Evolutionary conservation across 192 early-diverging fungal genomes (phyloP).

Genomic region (Diversispora eburnea): DNA sequence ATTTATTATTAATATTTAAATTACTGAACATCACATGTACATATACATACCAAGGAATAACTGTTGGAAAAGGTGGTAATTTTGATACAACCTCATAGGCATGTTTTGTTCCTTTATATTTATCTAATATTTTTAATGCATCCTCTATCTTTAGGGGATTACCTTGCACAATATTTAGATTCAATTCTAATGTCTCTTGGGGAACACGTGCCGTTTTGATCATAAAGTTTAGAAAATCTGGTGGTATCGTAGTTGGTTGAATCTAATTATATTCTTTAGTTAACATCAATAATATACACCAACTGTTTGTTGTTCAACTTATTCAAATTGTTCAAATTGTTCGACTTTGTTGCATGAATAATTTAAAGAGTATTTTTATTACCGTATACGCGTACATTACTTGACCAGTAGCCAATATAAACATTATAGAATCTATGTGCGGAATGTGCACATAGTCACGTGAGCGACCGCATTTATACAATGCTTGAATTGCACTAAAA

Average conservation of each 20-base stretch:
- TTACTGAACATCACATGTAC: not conserved
- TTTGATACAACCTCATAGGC: slow-evolving; percentile 36
- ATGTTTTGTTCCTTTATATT: slow-evolving; percentile 41
- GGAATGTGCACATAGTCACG: slow-evolving; percentile 52
- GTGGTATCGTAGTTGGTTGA: slow-evolving; percentile 53
- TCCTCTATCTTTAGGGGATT: slow-evolving; percentile 38
- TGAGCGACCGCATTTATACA: slow-evolving; percentile 53
- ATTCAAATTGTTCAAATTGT: too few species aligned
- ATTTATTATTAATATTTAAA: not conserved
- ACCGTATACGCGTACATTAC: slow-evolving; percentile 59
- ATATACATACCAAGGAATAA: slow-evolving; percentile 54
- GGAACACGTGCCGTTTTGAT: slow-evolving; percentile 61
- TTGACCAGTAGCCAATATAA: slow-evolving; percentile 51
- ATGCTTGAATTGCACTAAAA: slow-evolving; percentile 49
- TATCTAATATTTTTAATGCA: slow-evolving; percentile 33
- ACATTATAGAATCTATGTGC: slow-evolving; percentile 54
- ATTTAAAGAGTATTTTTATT: slow-evolving; percentile 1
- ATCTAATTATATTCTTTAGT: slow-evolving; percentile 37
- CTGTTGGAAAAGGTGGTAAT: slow-evolving; percentile 39
- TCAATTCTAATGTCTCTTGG: slow-evolving; percentile 50
- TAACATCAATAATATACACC: not conserved
- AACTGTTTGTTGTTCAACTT: too few species aligned
- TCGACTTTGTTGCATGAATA: too few species aligned
- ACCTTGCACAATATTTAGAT: slow-evolving; percentile 49
- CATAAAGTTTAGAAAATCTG: slow-evolving; percentile 61